Evolutionary conservation across 2,329 filamentous ascomycete species (phyloP), one percentile per base, ranked within the genome.

Genomic region (Colletotrichum cordylinicola): DNA sequence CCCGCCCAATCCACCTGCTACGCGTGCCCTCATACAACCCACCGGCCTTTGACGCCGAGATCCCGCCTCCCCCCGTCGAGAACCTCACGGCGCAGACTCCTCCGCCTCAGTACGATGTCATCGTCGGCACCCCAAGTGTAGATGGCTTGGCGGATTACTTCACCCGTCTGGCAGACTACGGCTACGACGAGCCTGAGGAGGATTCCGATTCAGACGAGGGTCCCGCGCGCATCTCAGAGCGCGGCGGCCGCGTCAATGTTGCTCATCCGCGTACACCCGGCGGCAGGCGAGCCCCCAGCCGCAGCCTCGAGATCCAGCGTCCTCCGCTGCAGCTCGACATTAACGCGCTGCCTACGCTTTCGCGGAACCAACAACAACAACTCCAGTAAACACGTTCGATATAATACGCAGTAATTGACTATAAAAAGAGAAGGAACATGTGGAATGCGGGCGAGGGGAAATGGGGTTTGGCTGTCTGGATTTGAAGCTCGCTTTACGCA

Each of bases 21-120:
- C 93, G 96, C 29, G 90, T 92, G 8, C 96, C 96, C 0, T 98
- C 95, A 0, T 98, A 96, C 85, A 96, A 96, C 75, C 96, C 96
- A 3, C 96, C 96, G 0, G 92, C 95, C 0, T 98, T 98, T 81
- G 93, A 97, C 77, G 95, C 95, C 7, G 94, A 98, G 69, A 90
- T 92, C 7, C 93, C 94, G 1, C 94, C 95, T 6, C 94, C 94
- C 67, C 92, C 93, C 16, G 70, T 68, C 29, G 74, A 62, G 3
- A 77, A 85, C n/a, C 74, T 79, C 24, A 68, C 80, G 1, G 83
- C 94, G 18, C 88, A 94, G 78, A 98, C 95, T 0, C 96, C 96
- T 2, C 96, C 96, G 9, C 96, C 96, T 1, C 92, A 94, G 73
- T 98, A 98, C 82, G 94, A 96, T 75, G 88, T 90, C 5, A 94